Evolutionary conservation across 306 rosid genomes (phyloP).

Genomic region (Cucurbita pepo): DNA sequence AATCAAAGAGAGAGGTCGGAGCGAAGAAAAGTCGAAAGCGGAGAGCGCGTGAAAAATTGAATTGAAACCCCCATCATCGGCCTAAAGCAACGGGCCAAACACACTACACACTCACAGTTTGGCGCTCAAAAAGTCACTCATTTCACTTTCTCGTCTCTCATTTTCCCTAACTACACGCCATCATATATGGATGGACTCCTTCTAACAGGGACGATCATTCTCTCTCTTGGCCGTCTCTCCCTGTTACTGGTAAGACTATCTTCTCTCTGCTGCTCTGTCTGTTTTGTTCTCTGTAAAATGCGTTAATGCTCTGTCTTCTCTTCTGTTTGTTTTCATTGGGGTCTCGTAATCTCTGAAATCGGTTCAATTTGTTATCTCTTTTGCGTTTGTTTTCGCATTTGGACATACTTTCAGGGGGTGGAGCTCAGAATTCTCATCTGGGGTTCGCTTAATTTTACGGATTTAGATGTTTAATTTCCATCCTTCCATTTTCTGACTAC

Average conservation of each 20-base stretch:
- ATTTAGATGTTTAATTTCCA: not conserved
- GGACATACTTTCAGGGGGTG: not conserved
- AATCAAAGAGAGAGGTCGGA: not conserved
- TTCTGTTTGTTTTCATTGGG: not conserved
- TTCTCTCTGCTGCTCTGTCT: not conserved
- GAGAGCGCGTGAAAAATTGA: constrained; percentile 3
- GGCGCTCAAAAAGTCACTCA: too few relatives aligned
- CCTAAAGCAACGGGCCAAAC: not conserved
- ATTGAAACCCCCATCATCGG: not conserved
- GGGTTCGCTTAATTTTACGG: not conserved
- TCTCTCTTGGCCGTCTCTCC: not conserved
- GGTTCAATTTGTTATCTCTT: not conserved
- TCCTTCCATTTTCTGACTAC: too few relatives aligned
- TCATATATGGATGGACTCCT: constrained; percentile 10
- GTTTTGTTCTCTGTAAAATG: constrained; percentile 1
- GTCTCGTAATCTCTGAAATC: not conserved
- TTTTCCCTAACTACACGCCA: constrained; percentile 28
- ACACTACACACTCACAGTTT: not conserved
- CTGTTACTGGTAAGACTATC: constrained; percentile 6
- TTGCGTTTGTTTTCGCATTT: not conserved
- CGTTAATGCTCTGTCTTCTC: not conserved
- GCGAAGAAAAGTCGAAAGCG: not conserved
- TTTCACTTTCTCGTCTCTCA: too few relatives aligned
- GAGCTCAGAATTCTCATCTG: not conserved
- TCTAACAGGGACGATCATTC: too few relatives aligned